Base-by-base conservation (phyloP, 257 asterid genomes). In the Prunella vulgaris region DNA sequence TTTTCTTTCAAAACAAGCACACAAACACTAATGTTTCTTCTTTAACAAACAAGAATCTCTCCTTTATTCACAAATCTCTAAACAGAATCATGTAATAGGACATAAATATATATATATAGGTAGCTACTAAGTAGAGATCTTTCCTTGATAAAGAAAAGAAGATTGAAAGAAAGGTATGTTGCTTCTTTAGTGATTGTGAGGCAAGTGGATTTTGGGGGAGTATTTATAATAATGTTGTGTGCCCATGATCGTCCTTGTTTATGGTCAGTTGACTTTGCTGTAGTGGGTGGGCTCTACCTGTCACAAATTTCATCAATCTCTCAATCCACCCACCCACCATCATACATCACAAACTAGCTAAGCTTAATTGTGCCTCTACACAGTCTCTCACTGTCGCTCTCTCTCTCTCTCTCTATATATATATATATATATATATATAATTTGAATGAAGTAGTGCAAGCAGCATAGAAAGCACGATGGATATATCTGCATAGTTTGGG, bases 201-300 rank as follows among this genome's bases (percentile, higher is more conserved):
- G 40, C 54, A 51, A 62, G 64, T 60, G 60, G 73, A 70, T 10
- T 48, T 22, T 21, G 72, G 49, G 63, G 40, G 48, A 5, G 81
- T 77, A 80, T 80, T 77, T 80, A 80, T 80, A 73, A 76, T 53
- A 49, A 49, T 17, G 3, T 6, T 6, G 24, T n/a, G 24, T 2
- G 9, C 57, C 2, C 1, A 5, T 28, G 5, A 28, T 17, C 7
- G 3, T n/a, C 18, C 8, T 13, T 38, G 53, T 46, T 46, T 46
- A 12, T 42, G 18, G 3, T 6, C 21, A 71, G 81, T 76, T 76
- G 84, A 80, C 81, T 80, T 72, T 49, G 44, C 18, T 64, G 13
- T 76, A 65, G 79, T 63, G 79, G 84, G 81, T 13, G 12, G 80
- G 73, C 49, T 73, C 83, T 80, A 61, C 44, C 18, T 10, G 66